phyloP scores from a whole-genome alignment of 176 grass and related monocot species.

The Lolium perenne region DNA sequence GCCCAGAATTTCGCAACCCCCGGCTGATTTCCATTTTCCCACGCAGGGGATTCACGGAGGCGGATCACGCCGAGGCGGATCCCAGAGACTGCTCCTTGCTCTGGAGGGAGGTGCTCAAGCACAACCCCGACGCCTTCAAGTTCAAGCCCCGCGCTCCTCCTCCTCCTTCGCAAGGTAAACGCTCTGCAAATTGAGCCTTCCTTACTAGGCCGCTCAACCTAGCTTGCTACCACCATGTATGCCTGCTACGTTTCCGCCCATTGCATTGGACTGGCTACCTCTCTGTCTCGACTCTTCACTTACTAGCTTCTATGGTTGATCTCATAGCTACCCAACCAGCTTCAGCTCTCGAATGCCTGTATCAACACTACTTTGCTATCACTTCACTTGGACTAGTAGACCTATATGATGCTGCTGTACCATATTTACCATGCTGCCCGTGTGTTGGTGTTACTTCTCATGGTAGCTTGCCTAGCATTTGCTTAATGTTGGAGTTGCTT shows the following conservation, averaged over 20 bases:
- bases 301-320: background rate
- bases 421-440: background rate
- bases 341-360: background rate
- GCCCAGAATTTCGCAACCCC: background rate
- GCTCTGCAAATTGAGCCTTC: slow-evolving; percentile 59
- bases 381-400: background rate
- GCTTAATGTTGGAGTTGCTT: slow-evolving; percentile 15
- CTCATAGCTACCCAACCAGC: slow-evolving; percentile 12
- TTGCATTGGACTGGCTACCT: background rate
- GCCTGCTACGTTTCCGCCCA: slow-evolving; percentile 8
- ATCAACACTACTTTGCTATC: background rate
- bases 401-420: slow-evolving; percentile 32
- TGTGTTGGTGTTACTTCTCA: background rate
- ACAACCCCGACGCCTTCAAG: slow-evolving; percentile 77
- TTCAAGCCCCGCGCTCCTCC: slow-evolving; percentile 34
- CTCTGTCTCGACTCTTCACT: background rate
- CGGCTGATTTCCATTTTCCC: background rate
- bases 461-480: background rate
- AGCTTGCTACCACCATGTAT: slow-evolving; percentile 12
- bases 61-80: slow-evolving; percentile 53
- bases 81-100: slow-evolving; percentile 72
- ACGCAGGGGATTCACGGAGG: slow-evolving; percentile 71
- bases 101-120: slow-evolving; percentile 84
- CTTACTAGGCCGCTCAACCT: background rate
- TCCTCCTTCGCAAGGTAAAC: slow-evolving; percentile 75